Conservation (phyloP, 805 yeast species). For the Saturnispora dispora region DNA sequence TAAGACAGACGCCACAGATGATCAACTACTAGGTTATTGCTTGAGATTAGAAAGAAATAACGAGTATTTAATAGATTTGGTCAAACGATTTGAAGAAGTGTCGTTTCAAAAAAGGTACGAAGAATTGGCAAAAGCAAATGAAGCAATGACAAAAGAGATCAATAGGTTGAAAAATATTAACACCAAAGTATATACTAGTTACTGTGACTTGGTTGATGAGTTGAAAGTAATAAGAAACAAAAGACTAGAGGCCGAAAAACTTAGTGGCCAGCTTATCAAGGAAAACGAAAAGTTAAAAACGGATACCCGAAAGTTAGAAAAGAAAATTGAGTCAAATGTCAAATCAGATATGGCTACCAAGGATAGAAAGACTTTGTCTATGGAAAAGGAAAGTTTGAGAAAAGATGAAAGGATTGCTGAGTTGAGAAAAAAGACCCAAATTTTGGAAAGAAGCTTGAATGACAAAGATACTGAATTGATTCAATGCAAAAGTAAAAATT, state of each 20-base stretch:
- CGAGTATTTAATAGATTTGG: conserved; percentile 11
- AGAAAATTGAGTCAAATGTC: background rate
- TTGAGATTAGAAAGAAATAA: conserved; percentile 16
- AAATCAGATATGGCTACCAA: too few species aligned
- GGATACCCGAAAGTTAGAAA: background rate
- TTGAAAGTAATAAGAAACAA: background rate
- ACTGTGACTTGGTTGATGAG: conserved; percentile 17
- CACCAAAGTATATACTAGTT: conserved; percentile 20
- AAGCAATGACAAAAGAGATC: conserved; percentile 13
- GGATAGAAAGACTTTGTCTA: background rate
- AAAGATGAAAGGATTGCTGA: background rate
- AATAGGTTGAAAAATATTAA: conserved; percentile 17
- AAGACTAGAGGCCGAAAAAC: background rate
- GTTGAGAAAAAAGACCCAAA: background rate
- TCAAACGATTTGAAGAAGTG: conserved; percentile 14
- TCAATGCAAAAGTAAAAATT: conserved; percentile 1
- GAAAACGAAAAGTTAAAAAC: background rate
- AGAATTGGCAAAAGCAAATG: conserved; percentile 6
- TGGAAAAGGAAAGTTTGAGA: conserved; percentile 4
- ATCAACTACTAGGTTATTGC: conserved; percentile 11
- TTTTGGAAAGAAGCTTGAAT: background rate
- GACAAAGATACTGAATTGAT: conserved; percentile 7
- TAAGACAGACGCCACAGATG: background rate
- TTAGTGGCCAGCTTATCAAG: background rate
- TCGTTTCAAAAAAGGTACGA: conserved; percentile 15